A percentile compares a stretch with the other conserved stretches of the same genome.
Conservation (phyloP, 1,139 yeast species). For the Suhomyces panamericanus region DNA sequence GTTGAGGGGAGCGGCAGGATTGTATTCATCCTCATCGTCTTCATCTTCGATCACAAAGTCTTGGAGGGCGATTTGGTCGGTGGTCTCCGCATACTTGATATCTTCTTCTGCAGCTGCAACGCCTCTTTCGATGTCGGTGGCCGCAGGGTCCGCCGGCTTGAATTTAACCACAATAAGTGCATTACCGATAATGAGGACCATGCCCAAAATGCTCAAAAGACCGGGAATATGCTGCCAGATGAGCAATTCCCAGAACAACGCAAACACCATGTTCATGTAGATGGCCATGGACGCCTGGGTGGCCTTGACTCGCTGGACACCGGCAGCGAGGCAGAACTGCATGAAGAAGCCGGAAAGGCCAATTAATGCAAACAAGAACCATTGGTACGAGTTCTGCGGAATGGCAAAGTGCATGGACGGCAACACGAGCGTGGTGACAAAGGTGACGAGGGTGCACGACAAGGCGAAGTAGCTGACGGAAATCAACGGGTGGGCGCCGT, state of each 20-base stretch:
- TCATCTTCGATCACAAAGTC: constrained; percentile 21
- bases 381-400: constrained; percentile 61
- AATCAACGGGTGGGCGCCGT: constrained; percentile 73
- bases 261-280: constrained; percentile 76
- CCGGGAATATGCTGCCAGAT: constrained; percentile 78
- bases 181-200: constrained; percentile 61
- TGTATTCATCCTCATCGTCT: constrained; percentile 15
- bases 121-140: constrained; percentile 7
- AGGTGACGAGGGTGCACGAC: constrained; percentile 55
- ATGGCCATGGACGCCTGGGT: constrained; percentile 74
- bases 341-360: constrained; percentile 80
- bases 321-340: constrained; percentile 79
- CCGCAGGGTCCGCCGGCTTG: constrained; percentile 35
- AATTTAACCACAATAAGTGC: constrained; percentile 60
- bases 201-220: constrained; percentile 67
- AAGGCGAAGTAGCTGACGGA: constrained; percentile 78
- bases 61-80: constrained; percentile 18
- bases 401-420: constrained; percentile 62
- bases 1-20: neutral
- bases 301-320: constrained; percentile 80
- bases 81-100: constrained; percentile 8
- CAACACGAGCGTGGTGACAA: constrained; percentile 51
- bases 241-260: constrained; percentile 71
- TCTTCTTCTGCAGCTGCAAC: constrained; percentile 1
- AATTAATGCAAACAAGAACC: constrained; percentile 60